These are phyloP conservation scores for Wickerhamomyces bovis DNA, from an alignment of 805 yeast species.

Conservation along the genomic window DNA sequence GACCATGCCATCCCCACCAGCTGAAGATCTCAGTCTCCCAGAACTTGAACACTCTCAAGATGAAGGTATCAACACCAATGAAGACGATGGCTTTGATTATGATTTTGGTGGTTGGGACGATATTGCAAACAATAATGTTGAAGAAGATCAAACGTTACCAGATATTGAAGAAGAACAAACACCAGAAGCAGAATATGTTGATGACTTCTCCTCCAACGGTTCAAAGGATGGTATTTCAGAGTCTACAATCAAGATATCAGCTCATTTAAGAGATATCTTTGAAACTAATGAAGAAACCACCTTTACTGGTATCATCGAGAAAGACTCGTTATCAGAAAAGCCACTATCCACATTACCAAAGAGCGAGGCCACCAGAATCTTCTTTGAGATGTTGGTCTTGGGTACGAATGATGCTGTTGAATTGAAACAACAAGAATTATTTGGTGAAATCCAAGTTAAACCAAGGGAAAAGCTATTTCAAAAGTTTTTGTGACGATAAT, in stretches of 20 bases:
- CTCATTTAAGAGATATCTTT: slow-evolving; percentile 34
- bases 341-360: slow-evolving; percentile 36
- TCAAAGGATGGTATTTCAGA: slow-evolving; percentile 32
- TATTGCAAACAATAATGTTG: slow-evolving; percentile 2
- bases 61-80: slow-evolving; percentile 7
- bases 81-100: slow-evolving; percentile 20
- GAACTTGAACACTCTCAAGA: slow-evolving; percentile 16
- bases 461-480: slow-evolving; percentile 5
- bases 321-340: slow-evolving; percentile 10
- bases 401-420: slow-evolving; percentile 71
- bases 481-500: slow-evolving; percentile 2
- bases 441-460: slow-evolving; percentile 39
- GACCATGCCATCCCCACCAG: slow-evolving; percentile 8
- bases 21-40: slow-evolving; percentile 12
- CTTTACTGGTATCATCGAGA: slow-evolving; percentile 35
- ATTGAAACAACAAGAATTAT: slow-evolving; percentile 53
- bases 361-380: slow-evolving; percentile 62
- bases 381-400: slow-evolving; percentile 76
- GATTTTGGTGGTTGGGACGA: slow-evolving; percentile 36
- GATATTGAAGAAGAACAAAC: slow-evolving; percentile 9
- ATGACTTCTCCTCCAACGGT: slow-evolving; percentile 7
- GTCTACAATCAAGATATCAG: slow-evolving; percentile 51
- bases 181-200: slow-evolving; percentile 17
- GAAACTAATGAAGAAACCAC: slow-evolving; percentile 20
- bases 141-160: slow-evolving; percentile 5